Conservation (phyloP, 2,329 filamentous ascomycete species). For the Lachnellula occidentalis region DNA sequence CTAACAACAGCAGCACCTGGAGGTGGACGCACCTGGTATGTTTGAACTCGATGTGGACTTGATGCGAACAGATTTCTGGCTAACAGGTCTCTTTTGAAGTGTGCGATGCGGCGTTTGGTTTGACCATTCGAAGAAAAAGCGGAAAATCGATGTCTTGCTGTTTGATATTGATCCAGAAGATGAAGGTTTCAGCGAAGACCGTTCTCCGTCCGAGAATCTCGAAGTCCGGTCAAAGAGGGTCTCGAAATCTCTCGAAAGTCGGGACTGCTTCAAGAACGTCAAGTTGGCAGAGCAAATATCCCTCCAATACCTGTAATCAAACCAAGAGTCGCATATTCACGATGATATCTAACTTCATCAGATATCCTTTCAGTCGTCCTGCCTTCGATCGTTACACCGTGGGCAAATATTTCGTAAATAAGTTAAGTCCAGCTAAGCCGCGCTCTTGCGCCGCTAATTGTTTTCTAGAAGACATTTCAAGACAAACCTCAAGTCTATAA, state of each 20-base stretch:
- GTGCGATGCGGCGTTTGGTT: background rate
- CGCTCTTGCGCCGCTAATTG: background rate
- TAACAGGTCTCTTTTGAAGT: background rate
- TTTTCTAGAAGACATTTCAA: background rate
- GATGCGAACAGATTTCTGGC: background rate
- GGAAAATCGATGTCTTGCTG: background rate
- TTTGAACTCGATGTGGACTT: background rate
- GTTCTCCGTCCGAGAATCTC: background rate
- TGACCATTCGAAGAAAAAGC: background rate
- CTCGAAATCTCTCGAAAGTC: background rate
- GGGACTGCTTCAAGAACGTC: background rate
- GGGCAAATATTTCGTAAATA: background rate
- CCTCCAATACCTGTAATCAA: background rate
- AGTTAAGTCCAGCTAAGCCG: background rate
- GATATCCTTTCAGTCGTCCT: background rate
- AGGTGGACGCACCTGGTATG: conserved; percentile 2
- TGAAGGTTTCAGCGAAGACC: background rate
- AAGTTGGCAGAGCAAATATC: background rate
- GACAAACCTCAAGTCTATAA: background rate
- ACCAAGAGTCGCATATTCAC: background rate
- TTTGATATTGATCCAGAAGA: background rate
- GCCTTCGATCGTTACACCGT: background rate
- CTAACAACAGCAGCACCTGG: background rate
- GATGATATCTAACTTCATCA: background rate
- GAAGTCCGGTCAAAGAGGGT: background rate